phyloP scores from a whole-genome alignment of 1,139 yeast genomes.

The Yamadazyma blattariae region DNA sequence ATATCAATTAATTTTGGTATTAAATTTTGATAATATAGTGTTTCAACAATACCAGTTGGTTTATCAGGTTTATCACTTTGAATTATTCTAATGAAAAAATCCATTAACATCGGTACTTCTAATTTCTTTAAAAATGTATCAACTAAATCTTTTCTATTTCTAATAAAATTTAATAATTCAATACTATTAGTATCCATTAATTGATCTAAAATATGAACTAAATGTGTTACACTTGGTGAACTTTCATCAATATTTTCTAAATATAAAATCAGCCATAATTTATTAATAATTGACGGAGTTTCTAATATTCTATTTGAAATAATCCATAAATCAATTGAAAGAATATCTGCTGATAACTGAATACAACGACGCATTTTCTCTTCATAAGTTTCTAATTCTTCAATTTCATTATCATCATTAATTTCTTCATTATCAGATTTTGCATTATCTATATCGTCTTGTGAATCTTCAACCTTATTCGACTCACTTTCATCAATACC shows the following conservation, averaged over 20 bases:
- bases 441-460: neutral
- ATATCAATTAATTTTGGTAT: slow-evolving; percentile 52
- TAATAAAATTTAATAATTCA: slow-evolving; percentile 50
- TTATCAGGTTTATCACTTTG: slow-evolving; percentile 65
- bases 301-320: slow-evolving; percentile 45
- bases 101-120: slow-evolving; percentile 57
- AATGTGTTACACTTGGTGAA: slow-evolving; percentile 38
- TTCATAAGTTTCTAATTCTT: slow-evolving; percentile 28
- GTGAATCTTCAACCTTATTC: too few species aligned
- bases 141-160: slow-evolving; percentile 50
- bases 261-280: slow-evolving; percentile 41
- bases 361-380: slow-evolving; percentile 40
- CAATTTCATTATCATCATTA: slow-evolving; percentile 9
- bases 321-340: slow-evolving; percentile 44
- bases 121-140: slow-evolving; percentile 53
- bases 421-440: slow-evolving; percentile 1
- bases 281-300: slow-evolving; percentile 39
- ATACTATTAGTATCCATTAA: slow-evolving; percentile 46
- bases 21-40: slow-evolving; percentile 48
- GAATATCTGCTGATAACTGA: slow-evolving; percentile 42
- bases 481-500: slow-evolving; percentile 2
- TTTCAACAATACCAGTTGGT: slow-evolving; percentile 60
- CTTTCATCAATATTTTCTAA: slow-evolving; percentile 38
- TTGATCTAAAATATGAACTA: slow-evolving; percentile 45
- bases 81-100: slow-evolving; percentile 54